Evolutionary conservation across 208 protist genomes (phyloP), one percentile per base, ranked within the genome.

Genomic region (Plasmodiophora brassicae): DNA sequence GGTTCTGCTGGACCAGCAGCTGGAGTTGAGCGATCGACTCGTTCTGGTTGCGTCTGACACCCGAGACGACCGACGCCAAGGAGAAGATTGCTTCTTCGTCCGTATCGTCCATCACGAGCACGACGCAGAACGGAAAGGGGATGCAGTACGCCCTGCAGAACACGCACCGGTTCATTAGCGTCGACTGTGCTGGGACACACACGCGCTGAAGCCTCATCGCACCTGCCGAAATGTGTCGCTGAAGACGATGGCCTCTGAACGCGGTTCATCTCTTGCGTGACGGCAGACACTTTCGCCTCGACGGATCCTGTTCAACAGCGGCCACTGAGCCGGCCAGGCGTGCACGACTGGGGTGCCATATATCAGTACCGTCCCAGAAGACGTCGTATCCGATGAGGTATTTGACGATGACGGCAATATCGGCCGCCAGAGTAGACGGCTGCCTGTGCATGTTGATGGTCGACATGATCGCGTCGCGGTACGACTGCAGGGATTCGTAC

Each of bases 361-460:
- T n/a, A n/a, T n/a, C 65, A 78, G n/a, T 38, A 5, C 65, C 65
- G 41, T 78, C 65, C 65, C 65, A 78, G n/a, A 78, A 78, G 20
- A 78, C 65, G n/a, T 78, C 65, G 5, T 44, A 32, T 38, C 65
- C 65, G n/a, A n/a, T 44, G 41, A 78, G 10, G n/a, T 32, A 38
- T 5, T 32, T 5, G 20, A 32, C n/a, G 14, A 78, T 38, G 32
- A 78, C 10, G 10, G 65, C 65, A 32, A 78, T 32, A 32, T 78
- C 65, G 14, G 32, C 32, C 32, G 41, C 10, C n/a, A 78, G 65
- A 78, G 32, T 38, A 36, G 65, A 78, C n/a, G n/a, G n/a, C 5
- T 78, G 14, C 5, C 41, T n/a, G 5, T 38, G 65, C 65, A 78
- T 78, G 41, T 78, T 32, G n/a, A 78, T 32, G 32, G 65, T 38